A percentile compares a stretch with the other conserved stretches of the same genome.
phyloP scores from a whole-genome alignment of 192 early-diverging fungal species.

The Ambispora gerdemannii region DNA sequence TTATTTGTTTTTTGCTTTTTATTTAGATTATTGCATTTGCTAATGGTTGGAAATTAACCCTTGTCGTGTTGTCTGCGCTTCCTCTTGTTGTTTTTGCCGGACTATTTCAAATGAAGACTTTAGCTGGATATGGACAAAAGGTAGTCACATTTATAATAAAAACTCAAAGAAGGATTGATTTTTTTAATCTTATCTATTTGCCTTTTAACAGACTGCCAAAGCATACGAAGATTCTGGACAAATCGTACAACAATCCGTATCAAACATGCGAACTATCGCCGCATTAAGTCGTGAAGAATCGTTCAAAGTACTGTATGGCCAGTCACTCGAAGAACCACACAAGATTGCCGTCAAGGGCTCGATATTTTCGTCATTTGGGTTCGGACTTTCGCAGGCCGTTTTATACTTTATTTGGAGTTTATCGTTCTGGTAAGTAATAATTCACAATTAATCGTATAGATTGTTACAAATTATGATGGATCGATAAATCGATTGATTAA shows the following conservation, averaged over 20 bases:
- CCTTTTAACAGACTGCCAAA: slow-evolving; percentile 47
- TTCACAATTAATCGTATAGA: neutral
- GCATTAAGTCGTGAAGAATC: slow-evolving; percentile 66
- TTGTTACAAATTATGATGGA: slow-evolving; percentile 51
- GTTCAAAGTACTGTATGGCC: slow-evolving; percentile 63
- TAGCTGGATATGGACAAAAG: slow-evolving; percentile 33
- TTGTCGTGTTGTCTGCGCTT: slow-evolving; percentile 15
- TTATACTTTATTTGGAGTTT: slow-evolving; percentile 73
- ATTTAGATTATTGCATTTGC: slow-evolving; percentile 26
- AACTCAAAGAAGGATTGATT: neutral
- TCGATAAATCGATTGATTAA: slow-evolving; percentile 42
- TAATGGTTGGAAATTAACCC: slow-evolving; percentile 26
- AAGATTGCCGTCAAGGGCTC: slow-evolving; percentile 61
- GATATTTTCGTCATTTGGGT: slow-evolving; percentile 64
- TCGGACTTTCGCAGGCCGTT: slow-evolving; percentile 63
- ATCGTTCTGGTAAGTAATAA: slow-evolving; percentile 67
- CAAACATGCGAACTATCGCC: slow-evolving; percentile 80
- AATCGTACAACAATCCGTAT: slow-evolving; percentile 79
- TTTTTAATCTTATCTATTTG: slow-evolving; percentile 24
- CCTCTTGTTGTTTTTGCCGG: slow-evolving; percentile 38
- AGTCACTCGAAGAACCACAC: slow-evolving; percentile 67
- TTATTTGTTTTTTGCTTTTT: neutral
- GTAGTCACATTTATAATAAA: neutral
- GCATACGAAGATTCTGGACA: slow-evolving; percentile 76
- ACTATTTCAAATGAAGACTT: slow-evolving; percentile 44